Percentiles rank a stretch among this genome's conserved stretches.
These are phyloP conservation scores for Colletotrichum endophyticum DNA, from an alignment of 2,329 filamentous ascomycete genomes.

Conservation along the genomic window DNA sequence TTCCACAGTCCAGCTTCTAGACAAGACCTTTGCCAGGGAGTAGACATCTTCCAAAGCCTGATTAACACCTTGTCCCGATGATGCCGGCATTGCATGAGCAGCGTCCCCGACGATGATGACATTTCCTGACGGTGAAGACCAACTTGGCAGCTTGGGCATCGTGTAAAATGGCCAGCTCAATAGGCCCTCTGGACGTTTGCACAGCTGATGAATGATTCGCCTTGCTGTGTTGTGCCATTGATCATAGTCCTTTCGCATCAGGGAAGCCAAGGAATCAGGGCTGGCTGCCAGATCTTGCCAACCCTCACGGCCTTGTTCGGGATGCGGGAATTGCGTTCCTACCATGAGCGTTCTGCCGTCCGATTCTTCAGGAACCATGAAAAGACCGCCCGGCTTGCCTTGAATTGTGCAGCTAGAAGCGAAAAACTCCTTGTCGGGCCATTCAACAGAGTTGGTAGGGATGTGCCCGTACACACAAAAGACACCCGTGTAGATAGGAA, in stretches of 20 bases:
- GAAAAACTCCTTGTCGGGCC: background rate
- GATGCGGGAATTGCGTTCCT: background rate
- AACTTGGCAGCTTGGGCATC: background rate
- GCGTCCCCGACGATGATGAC: background rate
- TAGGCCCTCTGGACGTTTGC: background rate
- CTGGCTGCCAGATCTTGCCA: background rate
- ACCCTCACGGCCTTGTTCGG: background rate
- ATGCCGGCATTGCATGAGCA: background rate
- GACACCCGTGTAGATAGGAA: background rate
- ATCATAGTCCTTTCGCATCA: background rate
- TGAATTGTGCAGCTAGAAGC: background rate
- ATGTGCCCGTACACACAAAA: background rate
- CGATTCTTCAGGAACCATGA: background rate
- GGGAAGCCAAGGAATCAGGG: background rate
- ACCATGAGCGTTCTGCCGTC: background rate
- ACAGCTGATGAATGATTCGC: background rate
- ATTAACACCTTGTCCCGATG: background rate
- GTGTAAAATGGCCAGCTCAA: background rate
- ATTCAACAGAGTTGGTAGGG: background rate
- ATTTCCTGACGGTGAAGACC: background rate
- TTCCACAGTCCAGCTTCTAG: background rate
- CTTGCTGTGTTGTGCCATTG: background rate
- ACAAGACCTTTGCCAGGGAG: background rate
- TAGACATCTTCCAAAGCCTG: background rate
- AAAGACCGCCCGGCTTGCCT: background rate